Conservation (phyloP, 2,329 filamentous ascomycete species). For the Amesomyces nigricolor region DNA sequence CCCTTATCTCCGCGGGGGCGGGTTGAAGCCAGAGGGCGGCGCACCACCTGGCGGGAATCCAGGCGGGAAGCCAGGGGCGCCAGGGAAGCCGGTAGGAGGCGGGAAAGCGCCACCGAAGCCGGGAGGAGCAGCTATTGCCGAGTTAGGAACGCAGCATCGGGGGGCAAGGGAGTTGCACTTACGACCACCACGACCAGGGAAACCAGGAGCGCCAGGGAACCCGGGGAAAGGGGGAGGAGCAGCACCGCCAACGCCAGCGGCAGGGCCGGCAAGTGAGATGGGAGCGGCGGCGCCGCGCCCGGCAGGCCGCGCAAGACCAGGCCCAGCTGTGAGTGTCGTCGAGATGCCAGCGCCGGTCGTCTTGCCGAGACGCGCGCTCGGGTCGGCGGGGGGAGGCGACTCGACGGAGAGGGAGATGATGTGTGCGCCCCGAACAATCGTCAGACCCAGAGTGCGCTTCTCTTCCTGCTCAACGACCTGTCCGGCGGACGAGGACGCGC, state of each 20-base stretch:
- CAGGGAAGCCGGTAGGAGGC: slow-evolving; percentile 36
- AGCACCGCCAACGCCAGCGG: slow-evolving; percentile 75
- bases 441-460: slow-evolving; percentile 92
- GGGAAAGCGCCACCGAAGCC: slow-evolving; percentile 48
- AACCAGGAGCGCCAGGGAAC: slow-evolving; percentile 47
- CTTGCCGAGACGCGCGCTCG: slow-evolving; percentile 80
- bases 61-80: slow-evolving; percentile 49
- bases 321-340: slow-evolving; percentile 70
- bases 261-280: slow-evolving; percentile 80
- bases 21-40: slow-evolving; percentile 69
- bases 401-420: slow-evolving; percentile 95
- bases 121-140: slow-evolving; percentile 39
- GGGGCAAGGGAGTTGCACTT: slow-evolving; percentile 31
- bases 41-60: slow-evolving; percentile 40
- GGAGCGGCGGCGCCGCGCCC: slow-evolving; percentile 69
- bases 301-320: slow-evolving; percentile 85
- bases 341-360: slow-evolving; percentile 62
- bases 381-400: slow-evolving; percentile 89
- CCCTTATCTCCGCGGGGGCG: slow-evolving; percentile 55
- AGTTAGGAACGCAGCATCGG: slow-evolving; percentile 30
- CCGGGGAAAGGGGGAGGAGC: slow-evolving; percentile 57
- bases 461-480: slow-evolving; percentile 82
- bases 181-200: slow-evolving; percentile 52
- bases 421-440: slow-evolving; percentile 88
- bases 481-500: slow-evolving; percentile 53